These are phyloP conservation scores for Cryptococcus hybrid DNA, from an alignment of 1,284 basidiomycete genomes.

Conservation along the genomic window DNA sequence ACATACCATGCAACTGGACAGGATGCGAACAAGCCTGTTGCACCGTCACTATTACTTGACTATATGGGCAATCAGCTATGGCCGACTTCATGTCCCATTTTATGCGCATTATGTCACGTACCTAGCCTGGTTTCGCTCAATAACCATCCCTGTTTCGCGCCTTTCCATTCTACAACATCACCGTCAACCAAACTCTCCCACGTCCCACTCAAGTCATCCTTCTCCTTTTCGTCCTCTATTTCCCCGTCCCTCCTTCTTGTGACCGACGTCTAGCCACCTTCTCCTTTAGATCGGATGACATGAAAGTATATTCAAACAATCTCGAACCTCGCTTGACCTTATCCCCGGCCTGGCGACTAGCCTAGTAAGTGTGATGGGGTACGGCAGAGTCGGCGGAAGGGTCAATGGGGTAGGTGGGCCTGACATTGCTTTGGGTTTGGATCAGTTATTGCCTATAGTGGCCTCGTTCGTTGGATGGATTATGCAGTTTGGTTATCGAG, in stretches of 20 bases:
- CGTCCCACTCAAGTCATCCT: slow-evolving; percentile 55
- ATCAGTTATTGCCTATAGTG: too few relatives aligned
- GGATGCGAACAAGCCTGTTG: slow-evolving; percentile 90
- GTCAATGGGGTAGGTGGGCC: slow-evolving; percentile 40
- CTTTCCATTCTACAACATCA: slow-evolving; percentile 42
- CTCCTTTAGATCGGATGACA: slow-evolving; percentile 17
- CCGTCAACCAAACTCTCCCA: slow-evolving; percentile 86
- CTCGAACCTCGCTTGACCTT: slow-evolving; percentile 65
- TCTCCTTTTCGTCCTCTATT: slow-evolving; percentile 16
- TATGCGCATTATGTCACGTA: too few relatives aligned
- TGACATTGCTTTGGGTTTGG: slow-evolving; percentile 20
- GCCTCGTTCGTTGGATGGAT: too few relatives aligned
- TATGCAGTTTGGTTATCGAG: too few relatives aligned
- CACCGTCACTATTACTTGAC: slow-evolving; percentile 60
- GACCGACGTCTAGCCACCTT: neutral
- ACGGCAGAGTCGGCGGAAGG: slow-evolving; percentile 69
- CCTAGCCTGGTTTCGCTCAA: slow-evolving; percentile 15
- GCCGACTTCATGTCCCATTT: too few relatives aligned
- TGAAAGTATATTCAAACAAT: slow-evolving; percentile 75
- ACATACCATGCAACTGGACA: slow-evolving; percentile 87
- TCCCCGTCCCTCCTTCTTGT: slow-evolving; percentile 4
- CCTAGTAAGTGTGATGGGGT: slow-evolving; percentile 71
- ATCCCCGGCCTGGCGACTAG: slow-evolving; percentile 57
- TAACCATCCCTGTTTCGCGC: slow-evolving; percentile 27
- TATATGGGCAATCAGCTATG: slow-evolving; percentile 1